phyloP scores from a whole-genome alignment of 805 yeast genomes.

The Candida pseudofarinosa region DNA sequence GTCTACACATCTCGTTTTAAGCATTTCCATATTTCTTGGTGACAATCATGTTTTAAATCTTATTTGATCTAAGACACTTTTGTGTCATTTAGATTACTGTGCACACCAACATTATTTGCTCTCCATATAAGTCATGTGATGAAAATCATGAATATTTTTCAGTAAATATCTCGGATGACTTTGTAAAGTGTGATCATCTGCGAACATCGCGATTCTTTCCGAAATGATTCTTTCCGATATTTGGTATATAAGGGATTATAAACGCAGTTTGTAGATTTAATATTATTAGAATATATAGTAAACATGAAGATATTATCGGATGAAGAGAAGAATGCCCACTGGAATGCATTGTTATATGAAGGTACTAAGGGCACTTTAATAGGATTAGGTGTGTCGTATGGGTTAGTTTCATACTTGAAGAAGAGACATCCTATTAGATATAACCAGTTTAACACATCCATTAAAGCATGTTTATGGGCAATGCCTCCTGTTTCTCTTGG shows the following conservation, averaged over 20 bases:
- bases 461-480: constrained; percentile 61
- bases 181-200: not conserved
- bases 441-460: constrained; percentile 29
- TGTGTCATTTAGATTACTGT: too few species aligned
- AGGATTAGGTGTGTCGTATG: constrained; percentile 57
- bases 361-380: constrained; percentile 55
- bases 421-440: constrained; percentile 42
- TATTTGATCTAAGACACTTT: too few species aligned
- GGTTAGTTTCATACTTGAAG: constrained; percentile 42
- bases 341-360: constrained; percentile 53
- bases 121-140: not conserved
- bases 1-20: too few species aligned
- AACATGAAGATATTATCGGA: constrained; percentile 64
- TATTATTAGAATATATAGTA: too few species aligned
- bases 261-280: not conserved
- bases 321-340: constrained; percentile 67
- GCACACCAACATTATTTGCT: too few species aligned
- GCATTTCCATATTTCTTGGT: too few species aligned
- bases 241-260: not conserved
- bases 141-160: too few species aligned
- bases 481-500: constrained; percentile 63
- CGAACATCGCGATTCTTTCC: not conserved
- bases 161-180: not conserved
- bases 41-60: too few species aligned
- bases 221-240: not conserved